Base-by-base conservation (phyloP, 768 basidiomycete species). In the Tylopilus subfusipes region DNA sequence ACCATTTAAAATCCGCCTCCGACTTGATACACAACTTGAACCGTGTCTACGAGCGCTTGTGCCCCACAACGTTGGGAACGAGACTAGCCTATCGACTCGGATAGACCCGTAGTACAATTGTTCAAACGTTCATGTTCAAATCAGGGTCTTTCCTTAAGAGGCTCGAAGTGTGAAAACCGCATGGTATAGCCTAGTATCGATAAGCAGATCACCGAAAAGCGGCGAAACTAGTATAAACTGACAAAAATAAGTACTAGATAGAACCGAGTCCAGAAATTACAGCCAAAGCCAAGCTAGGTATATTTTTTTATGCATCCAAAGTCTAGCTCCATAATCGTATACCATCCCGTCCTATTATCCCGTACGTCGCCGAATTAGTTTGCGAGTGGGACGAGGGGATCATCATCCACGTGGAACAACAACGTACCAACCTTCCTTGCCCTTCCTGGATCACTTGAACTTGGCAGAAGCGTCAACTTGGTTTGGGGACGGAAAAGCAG, bases 401-500 rank as follows among this genome's bases (percentile, higher is more conserved):
- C 33, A 13, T 56, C 52, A 22, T 63, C 55, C 31, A 59, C 62
- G 19, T 50, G 50, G 48, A 66, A 66, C 44, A 65, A 43, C 13
- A 67, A n/a, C 10, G 57, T 53, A 0, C 59, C 62, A 19, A 66
- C 55, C 25, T 48, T 50, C 55, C 59, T 57, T 12, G 62, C 57
- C 5, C 46, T 30, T 2, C 34, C n/a, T 2, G 52, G 22, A 21
- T 44, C 25, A 3, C 50, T 25, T 2, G 59, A 45, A 34, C 56
- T 62, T 18, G 59, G 53, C 43, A 61, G 38, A 43, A 66, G 24
- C 40, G 44, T 65, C 53, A 68, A 14, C 51, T 50, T 42, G 39
- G 67, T 66, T 50, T 72, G 57, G 18, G 68, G 66, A 29, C 72
- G 52, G 70, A 84, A 84, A 18, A 82, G 54, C 44, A 79, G 56